Base-by-base conservation (phyloP, 257 asterid species). In the Scutellaria minor region DNA sequence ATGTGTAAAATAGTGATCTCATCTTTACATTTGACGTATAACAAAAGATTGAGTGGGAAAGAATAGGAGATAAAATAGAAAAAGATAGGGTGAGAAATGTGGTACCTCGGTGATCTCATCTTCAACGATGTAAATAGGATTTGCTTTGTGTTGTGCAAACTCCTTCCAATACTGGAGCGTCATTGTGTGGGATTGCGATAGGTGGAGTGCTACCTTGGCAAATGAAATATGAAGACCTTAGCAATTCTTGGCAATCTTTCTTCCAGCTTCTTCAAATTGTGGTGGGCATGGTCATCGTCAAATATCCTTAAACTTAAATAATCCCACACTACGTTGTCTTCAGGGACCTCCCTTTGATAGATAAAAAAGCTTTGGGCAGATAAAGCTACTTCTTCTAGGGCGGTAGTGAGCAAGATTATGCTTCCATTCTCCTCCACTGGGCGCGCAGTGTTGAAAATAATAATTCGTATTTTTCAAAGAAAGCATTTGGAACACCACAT, bases 151-250 rank as follows among this genome's bases (percentile, higher is more conserved):
- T 6, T 18, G 18, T 18, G 18, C 24, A 6, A 60, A 45, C 66
- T 35, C 14, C 6, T 35, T 60, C 66, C 48, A 60, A 37, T 60
- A 39, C 47, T 37, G 20, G 3, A n/a, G 13, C 6, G 66, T 60
- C n/a, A 35, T 60, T 24, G 18, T 18, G 18, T 60, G 24, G 7
- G 66, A 20, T 6, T 37, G 6, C 5, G 27, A 37, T 6, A 60
- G 22, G 27, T 13, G 47, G 39, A 35, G 7, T 11, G 66, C 27
- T 35, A 60, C 5, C 2, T 22, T 60, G 66, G n/a, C 10, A 11
- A 60, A 13, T 3, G 39, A 2, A 13, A 60, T 45, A 60, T 47
- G 66, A 60, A 60, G 66, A n/a, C 66, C 66, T 60, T 60, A 24
- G 8, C 66, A 60, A 0, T 60, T 60, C 12, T 35, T 60, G 8